Conservation (phyloP, 2,329 filamentous ascomycete species). For the Nigrospora osmanthi region DNA sequence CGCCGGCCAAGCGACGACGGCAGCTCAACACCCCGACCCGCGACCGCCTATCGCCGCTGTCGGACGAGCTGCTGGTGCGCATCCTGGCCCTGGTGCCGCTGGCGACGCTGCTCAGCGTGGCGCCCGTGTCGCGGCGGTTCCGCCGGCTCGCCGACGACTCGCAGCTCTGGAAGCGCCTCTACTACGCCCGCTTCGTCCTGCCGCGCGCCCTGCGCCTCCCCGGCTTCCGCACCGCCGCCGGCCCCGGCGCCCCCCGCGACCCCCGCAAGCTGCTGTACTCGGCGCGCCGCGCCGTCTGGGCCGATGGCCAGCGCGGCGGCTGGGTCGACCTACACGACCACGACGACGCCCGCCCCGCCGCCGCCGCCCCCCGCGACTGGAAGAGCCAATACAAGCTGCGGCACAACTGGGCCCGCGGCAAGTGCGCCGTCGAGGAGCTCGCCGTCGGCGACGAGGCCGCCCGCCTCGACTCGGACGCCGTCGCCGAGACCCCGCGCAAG, state of each 20-base stretch:
- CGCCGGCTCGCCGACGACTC: constrained; percentile 67
- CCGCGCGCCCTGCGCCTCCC: constrained; percentile 72
- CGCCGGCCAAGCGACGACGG: constrained; percentile 33
- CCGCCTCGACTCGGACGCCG: background rate
- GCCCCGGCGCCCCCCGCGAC: constrained; percentile 20
- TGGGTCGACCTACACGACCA: constrained; percentile 44
- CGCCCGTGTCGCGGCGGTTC: constrained; percentile 68
- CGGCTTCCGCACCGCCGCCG: constrained; percentile 42
- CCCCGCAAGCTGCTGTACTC: constrained; percentile 37
- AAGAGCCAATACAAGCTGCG: constrained; percentile 76
- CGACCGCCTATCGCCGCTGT: constrained; percentile 66
- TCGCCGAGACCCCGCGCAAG: constrained; percentile 32
- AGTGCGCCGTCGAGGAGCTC: constrained; percentile 73
- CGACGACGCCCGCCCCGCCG: background rate
- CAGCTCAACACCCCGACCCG: constrained; percentile 17
- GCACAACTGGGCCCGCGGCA: constrained; percentile 85
- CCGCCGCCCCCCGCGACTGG: constrained; percentile 10
- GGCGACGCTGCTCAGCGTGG: constrained; percentile 53
- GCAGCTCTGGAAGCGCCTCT: constrained; percentile 85
- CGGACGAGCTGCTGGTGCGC: constrained; percentile 81
- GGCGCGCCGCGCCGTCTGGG: constrained; percentile 34
- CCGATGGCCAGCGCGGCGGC: constrained; percentile 34
- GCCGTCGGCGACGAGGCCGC: constrained; percentile 23
- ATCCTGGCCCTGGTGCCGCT: constrained; percentile 73
- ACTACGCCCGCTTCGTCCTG: constrained; percentile 80